These are phyloP conservation scores for Cercophora newfieldiana DNA, from an alignment of 495 filamentous ascomycete genomes.

Conservation along the genomic window DNA sequence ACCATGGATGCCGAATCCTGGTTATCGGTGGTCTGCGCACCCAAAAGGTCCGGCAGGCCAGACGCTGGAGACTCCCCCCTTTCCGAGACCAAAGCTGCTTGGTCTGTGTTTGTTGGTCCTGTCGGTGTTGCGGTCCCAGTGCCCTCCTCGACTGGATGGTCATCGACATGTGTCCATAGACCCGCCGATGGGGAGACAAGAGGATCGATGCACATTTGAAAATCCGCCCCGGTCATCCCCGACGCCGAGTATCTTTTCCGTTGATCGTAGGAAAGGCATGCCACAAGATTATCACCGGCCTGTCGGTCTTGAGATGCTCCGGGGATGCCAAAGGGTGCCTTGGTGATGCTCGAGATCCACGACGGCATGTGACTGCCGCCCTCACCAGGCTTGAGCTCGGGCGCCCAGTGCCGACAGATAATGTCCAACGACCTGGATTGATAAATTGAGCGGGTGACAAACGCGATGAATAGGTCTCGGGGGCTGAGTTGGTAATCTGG, in stretches of 20 bases:
- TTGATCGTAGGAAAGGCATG: neutral
- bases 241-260: neutral
- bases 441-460: constrained; percentile 24
- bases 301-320: neutral
- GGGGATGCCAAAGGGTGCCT: neutral
- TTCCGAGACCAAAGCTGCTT: too few relatives aligned
- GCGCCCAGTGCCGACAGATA: constrained; percentile 30
- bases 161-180: too few relatives aligned
- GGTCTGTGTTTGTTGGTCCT: too few relatives aligned
- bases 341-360: neutral
- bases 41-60: too few relatives aligned
- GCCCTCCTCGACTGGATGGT: too few relatives aligned
- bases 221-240: neutral
- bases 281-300: constrained; percentile 6
- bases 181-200: too few relatives aligned
- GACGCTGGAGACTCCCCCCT: too few relatives aligned
- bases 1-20: too few relatives aligned
- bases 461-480: constrained; percentile 27
- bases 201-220: neutral
- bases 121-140: too few relatives aligned
- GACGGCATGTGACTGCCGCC: constrained; percentile 4
- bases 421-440: constrained; percentile 25
- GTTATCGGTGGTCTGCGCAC: too few relatives aligned
- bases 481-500: constrained; percentile 25
- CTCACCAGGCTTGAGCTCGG: neutral